Evolutionary conservation across 2,329 filamentous ascomycete species (phyloP).

Genomic region (Lomentospora prolificans): DNA sequence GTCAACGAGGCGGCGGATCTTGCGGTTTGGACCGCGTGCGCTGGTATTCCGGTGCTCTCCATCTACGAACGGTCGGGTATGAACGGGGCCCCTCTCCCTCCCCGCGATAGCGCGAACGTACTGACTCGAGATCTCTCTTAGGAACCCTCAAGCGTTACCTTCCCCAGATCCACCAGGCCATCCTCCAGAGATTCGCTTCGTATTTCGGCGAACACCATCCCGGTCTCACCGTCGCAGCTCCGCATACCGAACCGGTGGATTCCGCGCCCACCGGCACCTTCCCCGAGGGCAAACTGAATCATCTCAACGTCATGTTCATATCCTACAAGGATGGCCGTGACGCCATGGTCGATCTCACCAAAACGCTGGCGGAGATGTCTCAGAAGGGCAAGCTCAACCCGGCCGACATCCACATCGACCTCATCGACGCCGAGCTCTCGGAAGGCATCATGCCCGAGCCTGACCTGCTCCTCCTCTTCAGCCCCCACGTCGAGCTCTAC

Average conservation of each 20-base stretch:
- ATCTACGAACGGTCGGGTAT: conserved; percentile 87
- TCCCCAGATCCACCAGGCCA: conserved; percentile 69
- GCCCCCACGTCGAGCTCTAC: conserved; percentile 70
- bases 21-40: conserved; percentile 84
- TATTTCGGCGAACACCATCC: conserved; percentile 79
- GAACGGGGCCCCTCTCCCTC: conserved; percentile 14
- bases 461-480: conserved; percentile 80
- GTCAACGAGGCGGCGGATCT: conserved; percentile 89
- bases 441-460: conserved; percentile 77
- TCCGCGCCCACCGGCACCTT: conserved; percentile 17
- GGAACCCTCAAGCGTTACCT: conserved; percentile 85
- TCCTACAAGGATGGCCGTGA: conserved; percentile 84
- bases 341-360: conserved; percentile 89
- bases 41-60: conserved; percentile 77
- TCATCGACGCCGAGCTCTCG: conserved; percentile 81
- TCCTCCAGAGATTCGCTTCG: conserved; percentile 68
- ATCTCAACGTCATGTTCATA: conserved; percentile 40
- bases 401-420: conserved; percentile 71
- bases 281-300: conserved; percentile 10
- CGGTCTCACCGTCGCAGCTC: conserved; percentile 47
- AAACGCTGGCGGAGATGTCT: conserved; percentile 89
- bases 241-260: conserved; percentile 30
- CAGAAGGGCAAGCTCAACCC: conserved; percentile 76
- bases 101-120: not conserved
- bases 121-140: too few relatives aligned